Evolutionary conservation across 2,329 filamentous ascomycete genomes (phyloP), one percentile per base, ranked within the genome.

Genomic region (Stemphylium lycopersici): DNA sequence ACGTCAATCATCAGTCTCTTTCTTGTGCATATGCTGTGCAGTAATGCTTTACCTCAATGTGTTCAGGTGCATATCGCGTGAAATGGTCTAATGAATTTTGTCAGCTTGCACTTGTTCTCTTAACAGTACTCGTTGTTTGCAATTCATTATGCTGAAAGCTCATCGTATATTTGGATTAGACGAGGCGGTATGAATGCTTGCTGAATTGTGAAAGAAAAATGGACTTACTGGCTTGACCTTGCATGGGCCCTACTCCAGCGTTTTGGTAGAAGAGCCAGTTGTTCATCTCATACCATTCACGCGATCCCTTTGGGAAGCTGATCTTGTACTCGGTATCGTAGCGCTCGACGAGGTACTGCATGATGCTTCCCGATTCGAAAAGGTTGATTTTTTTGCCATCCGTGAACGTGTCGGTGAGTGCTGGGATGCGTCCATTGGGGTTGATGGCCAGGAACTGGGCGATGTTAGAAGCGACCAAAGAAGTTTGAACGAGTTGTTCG

Each of bases 401-500:
- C 4, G 81, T 80, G 72, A 90, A 88, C 6, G 82, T 67, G 76
- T 96, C 92, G 6, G 90, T 95, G 45, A 96, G 68, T 52, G 92
- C 92, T 3, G 92, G 93, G 66, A 96, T 96, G 63, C 92, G 89
- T 61, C 92, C 92, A 74, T 96, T 96, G 60, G 92, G 92, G 77
- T 96, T 96, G 78, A 96, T 96, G 47, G 87, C 87, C 24, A 96
- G 83, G 77, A 93, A 97, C 91, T 57, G 16, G 15, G 11, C 16
- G 1, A 16, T 26, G 29, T 54, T 11, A 48, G 38, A 12, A 15
- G 29, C 13, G 22, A 18, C 32, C 7, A 36, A 20, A 34, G 6
- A 8, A 6, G 16, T 15, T 18, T 5, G 20, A n/a, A 18, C 12
- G 31, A 12, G 6, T 20, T 16, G 16, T 16, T 20, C 18, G 31